These are phyloP conservation scores for Sanghuangporus weigelae DNA, from an alignment of 1,284 basidiomycete genomes.

Conservation along the genomic window DNA sequence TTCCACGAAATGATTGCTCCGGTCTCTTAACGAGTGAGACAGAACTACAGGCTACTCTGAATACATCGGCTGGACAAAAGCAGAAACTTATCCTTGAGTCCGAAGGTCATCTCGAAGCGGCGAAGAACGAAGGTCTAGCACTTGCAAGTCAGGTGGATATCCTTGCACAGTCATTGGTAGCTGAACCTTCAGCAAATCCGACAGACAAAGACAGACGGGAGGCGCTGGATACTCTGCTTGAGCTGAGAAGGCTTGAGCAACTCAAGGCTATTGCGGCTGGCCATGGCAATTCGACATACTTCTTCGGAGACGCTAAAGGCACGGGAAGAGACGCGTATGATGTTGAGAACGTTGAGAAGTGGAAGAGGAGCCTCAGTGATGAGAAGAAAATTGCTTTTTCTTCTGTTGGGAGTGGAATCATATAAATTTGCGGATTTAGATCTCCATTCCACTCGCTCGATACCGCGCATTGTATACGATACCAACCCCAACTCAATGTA, in stretches of 20 bases:
- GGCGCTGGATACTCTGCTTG: conserved; percentile 39
- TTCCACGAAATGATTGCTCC: conserved; percentile 26
- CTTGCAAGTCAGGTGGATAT: conserved; percentile 42
- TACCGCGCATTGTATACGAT: background rate
- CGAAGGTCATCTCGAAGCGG: conserved; percentile 34
- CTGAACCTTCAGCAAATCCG: conserved; percentile 22
- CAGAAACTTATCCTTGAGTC: conserved; percentile 30
- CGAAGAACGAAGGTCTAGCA: conserved; percentile 43
- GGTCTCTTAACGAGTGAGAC: conserved; percentile 34
- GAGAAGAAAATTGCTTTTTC: background rate
- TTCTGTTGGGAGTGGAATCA: background rate
- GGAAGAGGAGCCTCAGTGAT: conserved; percentile 12
- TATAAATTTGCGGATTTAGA: background rate
- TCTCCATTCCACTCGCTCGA: background rate
- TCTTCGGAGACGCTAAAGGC: conserved; percentile 42
- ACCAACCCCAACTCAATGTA: conserved; percentile 8
- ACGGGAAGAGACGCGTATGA: conserved; percentile 36
- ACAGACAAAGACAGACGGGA: conserved; percentile 30
- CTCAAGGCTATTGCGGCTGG: conserved; percentile 45
- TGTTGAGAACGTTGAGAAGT: conserved; percentile 41
- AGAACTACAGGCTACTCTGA: conserved; percentile 27
- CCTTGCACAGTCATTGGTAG: conserved; percentile 35
- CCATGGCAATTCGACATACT: conserved; percentile 46
- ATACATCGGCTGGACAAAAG: conserved; percentile 30
- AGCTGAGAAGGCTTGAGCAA: conserved; percentile 44